Conservation (phyloP, 441 rosid genomes). For the Sinapis alba region DNA sequence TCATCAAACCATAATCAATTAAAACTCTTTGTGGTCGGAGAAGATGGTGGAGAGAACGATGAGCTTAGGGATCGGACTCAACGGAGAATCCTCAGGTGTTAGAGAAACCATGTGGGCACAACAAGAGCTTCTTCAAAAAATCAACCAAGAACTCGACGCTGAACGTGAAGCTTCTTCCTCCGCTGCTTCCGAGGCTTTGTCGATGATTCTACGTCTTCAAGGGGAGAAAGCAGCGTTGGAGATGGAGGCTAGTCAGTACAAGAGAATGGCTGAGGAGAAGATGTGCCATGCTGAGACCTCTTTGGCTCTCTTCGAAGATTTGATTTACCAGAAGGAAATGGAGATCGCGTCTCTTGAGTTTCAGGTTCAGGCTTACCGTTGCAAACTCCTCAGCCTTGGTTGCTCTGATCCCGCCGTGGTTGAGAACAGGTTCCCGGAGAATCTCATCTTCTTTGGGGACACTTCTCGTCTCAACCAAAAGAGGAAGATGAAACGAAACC, state of each 20-base stretch:
- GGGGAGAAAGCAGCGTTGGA: constrained; percentile 73
- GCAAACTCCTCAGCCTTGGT: constrained; percentile 71
- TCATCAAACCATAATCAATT: background rate
- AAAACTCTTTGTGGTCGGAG: background rate
- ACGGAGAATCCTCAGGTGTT: constrained; percentile 46
- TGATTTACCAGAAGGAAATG: constrained; percentile 80
- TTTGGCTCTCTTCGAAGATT: constrained; percentile 65
- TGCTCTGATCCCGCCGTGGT: constrained; percentile 49
- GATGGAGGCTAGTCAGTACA: constrained; percentile 92
- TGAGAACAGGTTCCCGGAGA: constrained; percentile 49
- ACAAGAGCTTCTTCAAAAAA: constrained; percentile 76
- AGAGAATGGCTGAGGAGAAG: constrained; percentile 88
- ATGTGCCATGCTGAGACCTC: constrained; percentile 83
- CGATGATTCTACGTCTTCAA: constrained; percentile 87
- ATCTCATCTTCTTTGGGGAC: constrained; percentile 48
- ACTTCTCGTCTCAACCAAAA: constrained; percentile 29
- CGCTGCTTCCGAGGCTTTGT: constrained; percentile 81
- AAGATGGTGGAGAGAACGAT: constrained; percentile 49
- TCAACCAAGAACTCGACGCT: constrained; percentile 67
- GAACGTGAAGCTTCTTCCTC: constrained; percentile 85
- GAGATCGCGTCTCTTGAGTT: constrained; percentile 84
- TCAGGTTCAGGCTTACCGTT: constrained; percentile 80
- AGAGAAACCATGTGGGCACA: constrained; percentile 73
- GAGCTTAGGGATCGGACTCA: constrained; percentile 41
- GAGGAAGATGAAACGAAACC: constrained; percentile 31